phyloP scores from a whole-genome alignment of 441 rosid genomes.

The Manihot esculenta region DNA sequence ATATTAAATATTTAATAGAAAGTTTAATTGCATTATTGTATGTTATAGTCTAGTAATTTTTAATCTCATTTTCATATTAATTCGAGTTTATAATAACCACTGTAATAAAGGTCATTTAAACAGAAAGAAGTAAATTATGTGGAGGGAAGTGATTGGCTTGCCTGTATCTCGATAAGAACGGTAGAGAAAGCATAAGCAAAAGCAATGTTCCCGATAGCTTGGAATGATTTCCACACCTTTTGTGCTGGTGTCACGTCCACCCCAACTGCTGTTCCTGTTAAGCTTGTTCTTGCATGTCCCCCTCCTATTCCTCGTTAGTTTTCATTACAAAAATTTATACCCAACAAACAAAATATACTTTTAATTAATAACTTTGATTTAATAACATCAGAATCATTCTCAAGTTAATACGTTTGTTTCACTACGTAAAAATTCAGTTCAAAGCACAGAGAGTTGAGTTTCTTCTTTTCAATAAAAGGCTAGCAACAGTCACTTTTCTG shows the following conservation, averaged over 20 bases:
- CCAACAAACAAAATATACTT: too few relatives aligned
- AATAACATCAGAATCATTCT: too few relatives aligned
- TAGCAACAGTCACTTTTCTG: too few relatives aligned
- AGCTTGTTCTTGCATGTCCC: conserved; percentile 39
- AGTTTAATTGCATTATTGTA: too few relatives aligned
- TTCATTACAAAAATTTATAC: not conserved
- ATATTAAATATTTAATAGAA: too few relatives aligned
- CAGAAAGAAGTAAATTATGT: too few relatives aligned
- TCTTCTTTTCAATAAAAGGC: too few relatives aligned
- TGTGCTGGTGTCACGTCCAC: conserved; percentile 67
- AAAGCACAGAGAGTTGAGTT: too few relatives aligned
- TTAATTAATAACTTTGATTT: too few relatives aligned
- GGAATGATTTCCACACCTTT: conserved; percentile 80
- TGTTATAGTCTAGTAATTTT: conserved; percentile 4
- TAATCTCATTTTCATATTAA: not conserved
- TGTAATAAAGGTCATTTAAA: not conserved
- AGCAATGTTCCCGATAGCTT: conserved; percentile 76
- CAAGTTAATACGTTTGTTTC: too few relatives aligned
- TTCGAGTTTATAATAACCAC: not conserved
- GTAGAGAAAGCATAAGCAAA: conserved; percentile 82
- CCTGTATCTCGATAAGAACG: conserved; percentile 91
- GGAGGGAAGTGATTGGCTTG: conserved; percentile 17
- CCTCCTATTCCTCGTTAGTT: conserved; percentile 25
- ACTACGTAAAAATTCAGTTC: too few relatives aligned
- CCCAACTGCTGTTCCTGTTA: conserved; percentile 64